phyloP scores from a whole-genome alignment of 2,329 filamentous ascomycete species.

The Trichophyton verrucosum region DNA sequence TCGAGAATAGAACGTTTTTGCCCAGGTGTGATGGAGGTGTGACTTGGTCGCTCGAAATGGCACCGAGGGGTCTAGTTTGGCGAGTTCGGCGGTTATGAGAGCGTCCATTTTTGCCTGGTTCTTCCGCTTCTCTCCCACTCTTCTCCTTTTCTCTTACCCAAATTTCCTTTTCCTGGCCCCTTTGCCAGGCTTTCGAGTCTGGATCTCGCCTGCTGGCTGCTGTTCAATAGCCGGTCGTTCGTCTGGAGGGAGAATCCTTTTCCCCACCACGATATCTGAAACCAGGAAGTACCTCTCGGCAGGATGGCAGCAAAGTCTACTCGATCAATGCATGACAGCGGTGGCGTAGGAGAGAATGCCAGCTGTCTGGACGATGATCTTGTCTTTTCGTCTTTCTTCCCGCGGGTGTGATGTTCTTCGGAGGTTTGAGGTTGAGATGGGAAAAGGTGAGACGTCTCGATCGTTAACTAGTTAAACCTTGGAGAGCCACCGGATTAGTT shows the following conservation, averaged over 20 bases:
- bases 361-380: not conserved
- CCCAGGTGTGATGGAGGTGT: constrained; percentile 86
- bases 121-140: not conserved
- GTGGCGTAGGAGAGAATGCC: not conserved
- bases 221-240: not conserved
- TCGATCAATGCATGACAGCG: not conserved
- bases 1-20: constrained; percentile 74
- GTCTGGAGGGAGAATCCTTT: not conserved
- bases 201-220: not conserved
- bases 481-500: not conserved
- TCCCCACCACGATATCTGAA: not conserved
- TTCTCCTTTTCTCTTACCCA: not conserved
- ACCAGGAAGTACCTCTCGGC: not conserved
- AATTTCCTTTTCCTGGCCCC: not conserved
- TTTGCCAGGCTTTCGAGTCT: not conserved
- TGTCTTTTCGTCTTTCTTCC: not conserved
- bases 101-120: constrained; percentile 11
- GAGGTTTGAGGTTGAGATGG: not conserved
- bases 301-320: not conserved
- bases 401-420: not conserved
- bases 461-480: not conserved
- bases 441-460: not conserved
- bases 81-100: constrained; percentile 38
- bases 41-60: constrained; percentile 63
- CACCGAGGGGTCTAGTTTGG: constrained; percentile 47